These are phyloP conservation scores for Eimeria sp. DNA, from an alignment of 169 alveolate species.

Conservation along the genomic window DNA sequence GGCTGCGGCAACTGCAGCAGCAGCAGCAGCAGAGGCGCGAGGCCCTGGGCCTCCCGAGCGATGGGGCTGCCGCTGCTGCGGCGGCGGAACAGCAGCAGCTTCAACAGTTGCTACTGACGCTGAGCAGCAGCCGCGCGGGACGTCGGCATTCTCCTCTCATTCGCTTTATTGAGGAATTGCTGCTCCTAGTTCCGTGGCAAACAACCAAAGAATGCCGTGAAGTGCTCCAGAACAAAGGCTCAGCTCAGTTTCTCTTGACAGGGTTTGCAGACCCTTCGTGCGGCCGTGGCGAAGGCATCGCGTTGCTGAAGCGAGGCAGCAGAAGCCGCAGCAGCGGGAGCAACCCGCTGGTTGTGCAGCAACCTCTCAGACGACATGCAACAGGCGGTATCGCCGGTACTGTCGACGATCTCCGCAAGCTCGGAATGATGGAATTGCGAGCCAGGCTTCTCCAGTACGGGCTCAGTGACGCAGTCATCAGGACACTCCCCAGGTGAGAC, in stretches of 20 bases:
- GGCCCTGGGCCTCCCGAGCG: constrained; percentile 49
- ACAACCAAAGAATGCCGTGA: constrained; percentile 90
- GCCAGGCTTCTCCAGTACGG: constrained; percentile 91
- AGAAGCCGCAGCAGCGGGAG: constrained; percentile 76
- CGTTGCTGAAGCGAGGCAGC: constrained; percentile 84
- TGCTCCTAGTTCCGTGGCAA: constrained; percentile 92
- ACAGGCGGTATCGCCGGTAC: constrained; percentile 86
- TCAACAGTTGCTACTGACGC: constrained; percentile 49
- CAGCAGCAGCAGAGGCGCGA: constrained; percentile 74
- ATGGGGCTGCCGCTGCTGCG: constrained; percentile 50
- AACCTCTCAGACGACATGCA: constrained; percentile 79
- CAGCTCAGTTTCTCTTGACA: constrained; percentile 90
- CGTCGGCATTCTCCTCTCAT: constrained; percentile 79
- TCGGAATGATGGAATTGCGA: constrained; percentile 92
- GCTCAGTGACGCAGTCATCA: constrained; percentile 90
- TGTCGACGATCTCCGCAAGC: constrained; percentile 92
- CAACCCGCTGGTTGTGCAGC: constrained; percentile 71
- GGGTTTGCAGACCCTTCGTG: constrained; percentile 95
- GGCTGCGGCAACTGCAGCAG: constrained; percentile 69
- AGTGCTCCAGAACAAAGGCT: constrained; percentile 90
- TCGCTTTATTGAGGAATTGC: constrained; percentile 91
- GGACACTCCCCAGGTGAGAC: constrained; percentile 88
- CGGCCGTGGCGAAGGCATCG: constrained; percentile 93
- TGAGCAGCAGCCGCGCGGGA: constrained; percentile 59
- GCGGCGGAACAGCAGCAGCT: constrained; percentile 69